These are phyloP conservation scores for Rubroboletus pulcherrimus DNA, from an alignment of 768 basidiomycete species.

Conservation along the genomic window DNA sequence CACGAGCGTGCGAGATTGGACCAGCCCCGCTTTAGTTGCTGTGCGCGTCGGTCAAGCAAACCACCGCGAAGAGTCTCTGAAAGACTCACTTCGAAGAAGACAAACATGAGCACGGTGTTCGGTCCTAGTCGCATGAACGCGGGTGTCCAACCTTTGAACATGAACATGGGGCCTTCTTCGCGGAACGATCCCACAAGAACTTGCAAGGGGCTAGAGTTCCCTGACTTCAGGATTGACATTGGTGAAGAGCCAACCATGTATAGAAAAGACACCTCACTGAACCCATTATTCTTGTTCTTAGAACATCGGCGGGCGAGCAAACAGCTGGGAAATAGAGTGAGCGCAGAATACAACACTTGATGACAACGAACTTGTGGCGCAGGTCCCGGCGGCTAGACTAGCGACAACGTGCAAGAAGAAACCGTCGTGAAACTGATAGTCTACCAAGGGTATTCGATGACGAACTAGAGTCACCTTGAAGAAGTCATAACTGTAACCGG, in stretches of 20 bases:
- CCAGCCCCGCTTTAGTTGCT: conserved; percentile 77
- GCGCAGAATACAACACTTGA: neutral
- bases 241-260: neutral
- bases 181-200: conserved; percentile 58
- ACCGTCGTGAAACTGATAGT: conserved; percentile 63
- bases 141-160: conserved; percentile 89
- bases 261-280: conserved; percentile 43
- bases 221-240: conserved; percentile 41
- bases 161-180: conserved; percentile 71
- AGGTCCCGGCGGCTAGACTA: conserved; percentile 66
- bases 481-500: conserved; percentile 60
- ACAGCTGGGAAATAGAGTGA: conserved; percentile 46
- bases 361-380: conserved; percentile 64
- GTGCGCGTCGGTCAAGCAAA: conserved; percentile 8
- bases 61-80: neutral
- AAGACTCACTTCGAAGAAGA: conserved; percentile 71
- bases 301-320: conserved; percentile 74
- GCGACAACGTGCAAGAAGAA: conserved; percentile 63
- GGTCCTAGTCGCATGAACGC: conserved; percentile 82
- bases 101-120: conserved; percentile 80
- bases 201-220: conserved; percentile 43
- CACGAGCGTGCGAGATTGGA: conserved; percentile 7
- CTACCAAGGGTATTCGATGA: conserved; percentile 48
- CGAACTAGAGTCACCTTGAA: conserved; percentile 61
- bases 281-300: conserved; percentile 75